These are phyloP conservation scores for Closterium sp. DNA, from an alignment of 139 green algal genomes.

Conservation along the genomic window DNA sequence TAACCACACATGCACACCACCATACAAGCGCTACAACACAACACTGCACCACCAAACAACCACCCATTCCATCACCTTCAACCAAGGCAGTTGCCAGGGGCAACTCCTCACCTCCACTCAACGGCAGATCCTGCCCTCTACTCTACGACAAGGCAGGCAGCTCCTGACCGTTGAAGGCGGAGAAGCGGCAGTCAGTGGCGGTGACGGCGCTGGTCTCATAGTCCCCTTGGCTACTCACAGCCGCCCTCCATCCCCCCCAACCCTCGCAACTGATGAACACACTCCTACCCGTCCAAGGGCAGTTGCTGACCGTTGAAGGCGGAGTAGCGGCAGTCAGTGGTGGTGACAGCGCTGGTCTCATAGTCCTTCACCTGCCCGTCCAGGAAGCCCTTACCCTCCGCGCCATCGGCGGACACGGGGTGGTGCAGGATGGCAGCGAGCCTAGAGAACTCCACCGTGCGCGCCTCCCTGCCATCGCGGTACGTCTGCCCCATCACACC, in stretches of 20 bases:
- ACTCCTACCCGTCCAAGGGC: no score
- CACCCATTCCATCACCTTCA: no score
- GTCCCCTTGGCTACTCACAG: not conserved
- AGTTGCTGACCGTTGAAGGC: not conserved
- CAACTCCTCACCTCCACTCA: no score
- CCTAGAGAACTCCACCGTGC: not conserved
- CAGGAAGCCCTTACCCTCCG: conserved; percentile 21
- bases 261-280: no score
- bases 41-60: no score
- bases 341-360: not conserved
- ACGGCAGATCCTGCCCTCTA: no score
- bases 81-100: no score
- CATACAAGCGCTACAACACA: no score
- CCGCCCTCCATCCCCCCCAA: no score
- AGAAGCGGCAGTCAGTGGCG: not conserved
- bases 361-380: conserved; percentile 8
- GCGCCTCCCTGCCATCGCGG: not conserved
- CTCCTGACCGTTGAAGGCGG: not conserved
- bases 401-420: conserved; percentile 13
- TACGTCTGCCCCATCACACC: conserved; percentile 51
- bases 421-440: not conserved
- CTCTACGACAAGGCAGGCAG: not conserved
- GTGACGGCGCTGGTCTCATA: conserved; percentile 8
- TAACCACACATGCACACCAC: no score
- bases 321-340: conserved; percentile 6